These are phyloP conservation scores for thale cress (Arabidopsis thaliana) DNA, from an alignment of 345 rosid species.

Conservation along the genomic window DNA sequence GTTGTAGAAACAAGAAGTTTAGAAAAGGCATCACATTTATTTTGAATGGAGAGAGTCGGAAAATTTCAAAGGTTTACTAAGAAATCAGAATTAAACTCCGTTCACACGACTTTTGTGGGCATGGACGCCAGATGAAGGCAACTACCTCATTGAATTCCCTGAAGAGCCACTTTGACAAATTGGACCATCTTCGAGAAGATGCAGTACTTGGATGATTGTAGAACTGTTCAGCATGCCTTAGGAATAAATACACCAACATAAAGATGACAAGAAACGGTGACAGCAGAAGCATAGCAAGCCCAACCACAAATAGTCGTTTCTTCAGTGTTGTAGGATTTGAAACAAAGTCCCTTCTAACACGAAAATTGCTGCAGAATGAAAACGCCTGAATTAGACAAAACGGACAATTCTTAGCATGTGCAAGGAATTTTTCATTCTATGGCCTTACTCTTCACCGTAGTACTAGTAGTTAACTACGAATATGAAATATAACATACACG, in stretches of 20 bases:
- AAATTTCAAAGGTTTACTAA: background rate
- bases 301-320: constrained; percentile 89
- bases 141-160: constrained; percentile 97
- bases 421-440: constrained; percentile 10
- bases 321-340: constrained; percentile 76
- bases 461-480: background rate
- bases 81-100: background rate
- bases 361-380: constrained; percentile 77
- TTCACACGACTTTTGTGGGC: background rate
- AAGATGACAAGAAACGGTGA: constrained; percentile 97
- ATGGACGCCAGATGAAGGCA: constrained; percentile 21
- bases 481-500: constrained; percentile 12
- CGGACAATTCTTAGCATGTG: constrained; percentile 26
- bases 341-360: constrained; percentile 85
- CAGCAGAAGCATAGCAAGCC: constrained; percentile 84
- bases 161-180: constrained; percentile 92
- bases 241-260: constrained; percentile 92
- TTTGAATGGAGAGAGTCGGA: background rate
- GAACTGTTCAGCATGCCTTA: constrained; percentile 97
- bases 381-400: constrained; percentile 47
- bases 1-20: constrained; percentile 34
- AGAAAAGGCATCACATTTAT: constrained; percentile 22
- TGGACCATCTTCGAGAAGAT: constrained; percentile 97
- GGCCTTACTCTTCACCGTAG: background rate
- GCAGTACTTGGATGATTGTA: constrained; percentile 98